These are phyloP conservation scores for Yamadazyma taylorii DNA, from an alignment of 1,139 yeast species.

Conservation along the genomic window DNA sequence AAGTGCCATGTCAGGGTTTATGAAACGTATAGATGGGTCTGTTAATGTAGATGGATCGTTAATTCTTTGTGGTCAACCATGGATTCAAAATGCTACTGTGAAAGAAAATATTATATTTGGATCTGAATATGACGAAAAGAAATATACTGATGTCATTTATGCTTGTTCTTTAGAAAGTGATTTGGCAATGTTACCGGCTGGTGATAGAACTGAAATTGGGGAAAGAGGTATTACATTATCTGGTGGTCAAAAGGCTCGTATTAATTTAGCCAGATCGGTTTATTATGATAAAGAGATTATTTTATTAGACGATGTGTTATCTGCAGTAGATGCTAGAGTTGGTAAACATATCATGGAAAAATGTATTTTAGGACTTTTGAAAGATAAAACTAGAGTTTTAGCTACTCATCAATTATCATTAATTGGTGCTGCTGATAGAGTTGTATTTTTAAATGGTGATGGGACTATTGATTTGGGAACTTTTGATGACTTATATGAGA, in stretches of 20 bases:
- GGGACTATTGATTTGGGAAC: slow-evolving; percentile 41
- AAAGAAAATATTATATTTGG: slow-evolving; percentile 42
- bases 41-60: slow-evolving; percentile 40
- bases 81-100: slow-evolving; percentile 47
- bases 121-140: slow-evolving; percentile 23
- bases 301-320: slow-evolving; percentile 45
- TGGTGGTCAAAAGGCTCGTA: slow-evolving; percentile 52
- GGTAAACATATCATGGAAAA: slow-evolving; percentile 45
- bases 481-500: slow-evolving; percentile 32
- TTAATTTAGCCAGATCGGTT: slow-evolving; percentile 47
- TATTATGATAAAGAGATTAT: slow-evolving; percentile 41
- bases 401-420: slow-evolving; percentile 51
- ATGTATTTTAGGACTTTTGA: slow-evolving; percentile 37
- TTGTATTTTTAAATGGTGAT: slow-evolving; percentile 41
- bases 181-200: slow-evolving; percentile 40
- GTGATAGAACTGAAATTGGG: slow-evolving; percentile 49
- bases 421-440: slow-evolving; percentile 40
- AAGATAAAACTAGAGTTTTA: slow-evolving; percentile 39
- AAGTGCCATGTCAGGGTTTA: slow-evolving; percentile 56
- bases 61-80: slow-evolving; percentile 51
- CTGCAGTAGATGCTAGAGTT: slow-evolving; percentile 52
- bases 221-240: slow-evolving; percentile 50
- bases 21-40: slow-evolving; percentile 44
- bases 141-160: slow-evolving; percentile 31
- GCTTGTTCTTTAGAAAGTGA: slow-evolving; percentile 41